Conservation (phyloP, 257 asterid genomes). For the Nicotiana sylvestris region DNA sequence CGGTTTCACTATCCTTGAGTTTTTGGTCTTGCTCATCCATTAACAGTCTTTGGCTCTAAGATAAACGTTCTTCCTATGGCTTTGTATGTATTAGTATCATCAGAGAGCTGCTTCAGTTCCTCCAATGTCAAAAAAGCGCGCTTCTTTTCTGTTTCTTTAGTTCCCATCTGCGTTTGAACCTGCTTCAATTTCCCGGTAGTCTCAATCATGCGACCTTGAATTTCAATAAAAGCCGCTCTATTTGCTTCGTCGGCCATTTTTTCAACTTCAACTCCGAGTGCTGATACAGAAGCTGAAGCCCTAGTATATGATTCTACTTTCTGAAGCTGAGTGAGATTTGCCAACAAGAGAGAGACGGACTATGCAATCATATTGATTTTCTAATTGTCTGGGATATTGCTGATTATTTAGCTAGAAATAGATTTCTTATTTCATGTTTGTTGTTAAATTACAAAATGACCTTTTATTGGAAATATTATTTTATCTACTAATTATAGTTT, state of each 20-base stretch:
- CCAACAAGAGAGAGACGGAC: background rate
- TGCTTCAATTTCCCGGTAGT: slow-evolving; percentile 83
- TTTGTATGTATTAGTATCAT: slow-evolving; percentile 80
- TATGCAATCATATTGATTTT: too few relatives aligned
- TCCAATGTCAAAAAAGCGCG: slow-evolving; percentile 89
- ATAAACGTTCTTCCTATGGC: slow-evolving; percentile 64
- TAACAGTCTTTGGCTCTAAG: slow-evolving; percentile 75
- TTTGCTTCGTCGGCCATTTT: slow-evolving; percentile 89
- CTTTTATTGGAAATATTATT: too few relatives aligned
- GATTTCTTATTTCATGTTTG: too few relatives aligned
- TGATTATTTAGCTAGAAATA: too few relatives aligned
- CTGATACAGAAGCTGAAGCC: slow-evolving; percentile 11
- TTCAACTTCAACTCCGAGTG: slow-evolving; percentile 3
- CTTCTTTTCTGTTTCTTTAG: slow-evolving; percentile 84
- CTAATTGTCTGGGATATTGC: too few relatives aligned
- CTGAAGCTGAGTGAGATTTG: background rate
- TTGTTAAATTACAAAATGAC: too few relatives aligned
- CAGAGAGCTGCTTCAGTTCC: slow-evolving; percentile 73
- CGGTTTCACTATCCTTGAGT: slow-evolving; percentile 75
- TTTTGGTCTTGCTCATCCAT: slow-evolving; percentile 79
- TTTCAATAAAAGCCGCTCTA: slow-evolving; percentile 75
- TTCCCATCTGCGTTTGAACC: slow-evolving; percentile 82
- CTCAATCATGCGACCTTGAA: slow-evolving; percentile 91
- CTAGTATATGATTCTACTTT: slow-evolving; percentile 8
- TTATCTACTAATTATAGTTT: too few relatives aligned